These are phyloP conservation scores for Tulasnella sp. DNA, from an alignment of 768 basidiomycete genomes.

Conservation along the genomic window DNA sequence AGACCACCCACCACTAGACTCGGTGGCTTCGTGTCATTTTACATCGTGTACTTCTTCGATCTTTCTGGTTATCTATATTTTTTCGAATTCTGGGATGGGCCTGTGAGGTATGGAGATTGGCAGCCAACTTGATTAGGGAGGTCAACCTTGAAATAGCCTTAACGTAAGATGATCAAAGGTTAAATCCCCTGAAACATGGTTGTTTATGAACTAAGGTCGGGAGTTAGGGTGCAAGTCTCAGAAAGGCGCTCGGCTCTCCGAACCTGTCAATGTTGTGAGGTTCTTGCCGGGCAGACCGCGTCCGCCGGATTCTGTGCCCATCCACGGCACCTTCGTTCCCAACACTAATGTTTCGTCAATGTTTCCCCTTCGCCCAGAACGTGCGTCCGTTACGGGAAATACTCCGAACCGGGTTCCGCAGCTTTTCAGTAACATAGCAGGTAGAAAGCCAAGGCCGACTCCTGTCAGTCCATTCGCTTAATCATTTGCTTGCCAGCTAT, in stretches of 20 bases:
- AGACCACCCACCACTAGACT: background rate
- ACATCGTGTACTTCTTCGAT: constrained; percentile 13
- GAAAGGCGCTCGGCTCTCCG: background rate
- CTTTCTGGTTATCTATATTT: background rate
- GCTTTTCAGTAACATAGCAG: too few species aligned
- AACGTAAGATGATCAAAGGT: background rate
- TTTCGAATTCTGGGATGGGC: background rate
- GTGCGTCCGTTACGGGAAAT: too few species aligned
- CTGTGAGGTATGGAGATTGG: background rate
- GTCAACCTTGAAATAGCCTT: background rate
- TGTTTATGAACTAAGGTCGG: background rate
- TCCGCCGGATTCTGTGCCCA: too few species aligned
- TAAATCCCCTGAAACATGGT: background rate
- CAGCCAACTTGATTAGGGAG: background rate
- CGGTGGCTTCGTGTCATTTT: background rate
- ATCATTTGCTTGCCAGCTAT: background rate
- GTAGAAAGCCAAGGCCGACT: too few species aligned
- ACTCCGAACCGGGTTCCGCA: too few species aligned
- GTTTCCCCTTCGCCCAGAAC: too few species aligned
- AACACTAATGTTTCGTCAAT: too few species aligned
- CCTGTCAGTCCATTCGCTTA: background rate
- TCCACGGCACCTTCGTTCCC: too few species aligned
- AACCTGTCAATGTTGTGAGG: too few species aligned
- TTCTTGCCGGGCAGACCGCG: too few species aligned
- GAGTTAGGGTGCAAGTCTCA: background rate